Evolutionary conservation across 1,284 basidiomycete species (phyloP).

Genomic region (Pulveroboletus sp.): DNA sequence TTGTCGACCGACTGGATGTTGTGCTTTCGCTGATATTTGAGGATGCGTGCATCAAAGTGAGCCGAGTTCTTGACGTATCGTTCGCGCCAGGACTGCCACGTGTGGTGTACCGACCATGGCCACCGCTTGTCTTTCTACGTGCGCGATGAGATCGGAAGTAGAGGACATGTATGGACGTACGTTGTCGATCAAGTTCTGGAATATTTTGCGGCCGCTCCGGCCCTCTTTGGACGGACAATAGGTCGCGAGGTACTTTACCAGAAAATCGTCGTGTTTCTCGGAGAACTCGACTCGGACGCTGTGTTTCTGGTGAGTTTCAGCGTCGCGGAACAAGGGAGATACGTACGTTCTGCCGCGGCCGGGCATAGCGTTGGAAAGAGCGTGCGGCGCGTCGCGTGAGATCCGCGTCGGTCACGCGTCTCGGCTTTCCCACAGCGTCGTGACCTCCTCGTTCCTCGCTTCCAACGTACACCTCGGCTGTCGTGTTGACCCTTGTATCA

Average conservation of each 20-base stretch:
- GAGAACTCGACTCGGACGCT: constrained; percentile 24
- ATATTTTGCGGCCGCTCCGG: constrained; percentile 45
- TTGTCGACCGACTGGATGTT: too few species aligned
- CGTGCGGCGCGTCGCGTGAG: constrained; percentile 13
- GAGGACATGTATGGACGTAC: not conserved
- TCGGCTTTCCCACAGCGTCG: constrained; percentile 5
- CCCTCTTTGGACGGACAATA: constrained; percentile 29
- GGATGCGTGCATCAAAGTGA: constrained; percentile 46
- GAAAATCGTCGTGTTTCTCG: constrained; percentile 15
- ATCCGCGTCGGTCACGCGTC: constrained; percentile 12
- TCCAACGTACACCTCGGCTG: too few species aligned
- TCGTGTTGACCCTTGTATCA: too few species aligned
- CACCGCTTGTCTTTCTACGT: constrained; percentile 30
- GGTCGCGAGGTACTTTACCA: constrained; percentile 27
- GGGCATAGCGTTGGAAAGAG: constrained; percentile 9
- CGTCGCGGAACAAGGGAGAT: too few species aligned
- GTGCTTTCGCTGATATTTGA: constrained; percentile 25
- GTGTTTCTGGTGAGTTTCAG: constrained; percentile 4
- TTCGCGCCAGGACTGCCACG: constrained; percentile 57
- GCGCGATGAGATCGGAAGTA: not conserved
- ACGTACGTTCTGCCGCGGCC: constrained; percentile 8
- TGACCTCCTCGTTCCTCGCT: too few species aligned
- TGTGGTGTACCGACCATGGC: constrained; percentile 48
- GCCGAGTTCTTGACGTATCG: constrained; percentile 47
- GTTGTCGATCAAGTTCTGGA: constrained; percentile 41